Conservation (phyloP, 2,329 filamentous ascomycete species). For the Ceratocystis destructans region DNA sequence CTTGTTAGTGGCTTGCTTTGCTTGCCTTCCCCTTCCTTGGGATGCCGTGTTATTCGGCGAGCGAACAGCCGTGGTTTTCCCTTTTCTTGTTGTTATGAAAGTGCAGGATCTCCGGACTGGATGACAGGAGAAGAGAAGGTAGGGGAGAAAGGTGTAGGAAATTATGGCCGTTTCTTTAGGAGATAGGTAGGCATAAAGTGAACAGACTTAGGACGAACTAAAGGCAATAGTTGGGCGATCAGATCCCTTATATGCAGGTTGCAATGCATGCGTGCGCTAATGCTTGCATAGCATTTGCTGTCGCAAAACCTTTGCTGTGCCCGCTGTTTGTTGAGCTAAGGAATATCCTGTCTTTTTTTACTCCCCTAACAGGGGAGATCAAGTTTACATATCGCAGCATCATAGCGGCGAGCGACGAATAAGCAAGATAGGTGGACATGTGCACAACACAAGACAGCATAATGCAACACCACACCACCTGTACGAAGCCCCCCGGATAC, state of each 20-base stretch:
- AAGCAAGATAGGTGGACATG: background rate
- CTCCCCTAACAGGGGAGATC: background rate
- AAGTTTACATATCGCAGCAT: background rate
- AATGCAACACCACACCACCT: background rate
- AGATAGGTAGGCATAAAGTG: background rate
- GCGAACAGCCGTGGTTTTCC: background rate
- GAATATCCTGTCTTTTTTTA: background rate
- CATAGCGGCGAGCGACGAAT: background rate
- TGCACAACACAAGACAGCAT: background rate
- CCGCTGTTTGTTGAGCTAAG: background rate
- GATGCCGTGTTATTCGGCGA: background rate
- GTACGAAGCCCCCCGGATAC: background rate
- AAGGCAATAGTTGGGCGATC: conserved; percentile 1
- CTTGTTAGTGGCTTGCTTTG: background rate
- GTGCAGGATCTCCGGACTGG: background rate
- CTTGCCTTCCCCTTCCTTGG: background rate
- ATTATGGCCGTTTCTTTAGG: background rate
- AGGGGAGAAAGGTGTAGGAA: too few relatives aligned
- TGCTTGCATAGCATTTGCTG: background rate
- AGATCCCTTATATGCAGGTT: conserved; percentile 7
- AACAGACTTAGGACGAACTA: background rate
- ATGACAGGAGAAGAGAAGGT: background rate
- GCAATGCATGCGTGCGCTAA: background rate
- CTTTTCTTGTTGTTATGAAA: too few relatives aligned
- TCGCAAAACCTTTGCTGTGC: background rate